Conservation (phyloP, 2,329 filamentous ascomycete genomes). For the Ophiostoma montium region DNA sequence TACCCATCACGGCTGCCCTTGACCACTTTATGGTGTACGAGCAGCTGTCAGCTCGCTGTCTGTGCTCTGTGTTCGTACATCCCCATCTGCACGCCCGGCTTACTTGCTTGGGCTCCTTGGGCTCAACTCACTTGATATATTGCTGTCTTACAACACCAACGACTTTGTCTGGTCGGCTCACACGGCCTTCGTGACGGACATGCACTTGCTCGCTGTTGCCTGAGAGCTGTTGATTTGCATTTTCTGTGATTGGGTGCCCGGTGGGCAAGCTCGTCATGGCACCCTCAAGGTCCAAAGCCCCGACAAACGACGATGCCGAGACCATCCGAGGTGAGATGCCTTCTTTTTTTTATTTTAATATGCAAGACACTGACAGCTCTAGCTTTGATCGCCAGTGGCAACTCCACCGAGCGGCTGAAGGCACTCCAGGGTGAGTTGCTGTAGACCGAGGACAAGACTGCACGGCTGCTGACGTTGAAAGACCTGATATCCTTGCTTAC, state of each 20-base stretch:
- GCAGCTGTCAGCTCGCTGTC: too few species aligned
- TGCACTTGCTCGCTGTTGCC: too few species aligned
- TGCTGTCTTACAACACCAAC: too few species aligned
- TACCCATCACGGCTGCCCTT: too few species aligned
- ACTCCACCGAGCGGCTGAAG: slow-evolving; percentile 11
- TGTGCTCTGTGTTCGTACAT: too few species aligned
- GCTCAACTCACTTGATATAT: too few species aligned
- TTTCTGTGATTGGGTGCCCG: background rate
- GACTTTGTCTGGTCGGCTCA: too few species aligned
- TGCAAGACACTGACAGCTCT: background rate
- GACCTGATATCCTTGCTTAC: slow-evolving; percentile 14
- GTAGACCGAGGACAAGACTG: too few species aligned
- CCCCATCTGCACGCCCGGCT: too few species aligned
- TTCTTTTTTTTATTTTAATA: background rate
- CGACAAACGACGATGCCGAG: slow-evolving; percentile 10
- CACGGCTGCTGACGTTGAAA: slow-evolving; percentile 2
- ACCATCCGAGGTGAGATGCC: slow-evolving; percentile 12
- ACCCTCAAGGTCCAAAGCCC: slow-evolving; percentile 7
- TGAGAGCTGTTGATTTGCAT: background rate
- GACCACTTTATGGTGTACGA: too few species aligned
- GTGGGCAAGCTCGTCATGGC: slow-evolving; percentile 6
- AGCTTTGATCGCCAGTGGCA: slow-evolving; percentile 13
- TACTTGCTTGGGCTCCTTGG: too few species aligned
- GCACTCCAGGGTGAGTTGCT: slow-evolving; percentile 12
- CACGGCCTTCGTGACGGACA: too few species aligned